phyloP scores from a whole-genome alignment of 495 filamentous ascomycete genomes.

The Penicillium bialowiezense region DNA sequence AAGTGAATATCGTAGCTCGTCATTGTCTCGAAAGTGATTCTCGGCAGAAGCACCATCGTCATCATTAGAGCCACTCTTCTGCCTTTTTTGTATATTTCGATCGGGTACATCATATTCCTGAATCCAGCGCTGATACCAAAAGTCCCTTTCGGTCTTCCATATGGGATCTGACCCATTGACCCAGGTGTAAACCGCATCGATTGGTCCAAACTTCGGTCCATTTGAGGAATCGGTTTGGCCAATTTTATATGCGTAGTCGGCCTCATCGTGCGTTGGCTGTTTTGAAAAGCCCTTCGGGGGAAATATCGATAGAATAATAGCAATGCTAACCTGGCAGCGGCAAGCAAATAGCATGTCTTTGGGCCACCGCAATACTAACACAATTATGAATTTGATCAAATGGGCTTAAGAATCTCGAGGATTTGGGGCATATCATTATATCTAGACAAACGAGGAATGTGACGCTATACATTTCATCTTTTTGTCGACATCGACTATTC shows the following conservation, averaged over 20 bases:
- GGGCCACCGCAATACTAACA: background rate
- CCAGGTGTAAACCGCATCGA: slow-evolving; percentile 9
- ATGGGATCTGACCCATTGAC: slow-evolving; percentile 8
- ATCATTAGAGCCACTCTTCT: slow-evolving; percentile 2
- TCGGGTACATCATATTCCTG: slow-evolving; percentile 2
- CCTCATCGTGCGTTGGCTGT: background rate
- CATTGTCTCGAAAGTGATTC: slow-evolving; percentile 9
- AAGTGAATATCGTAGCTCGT: slow-evolving; percentile 10
- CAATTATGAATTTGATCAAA: background rate
- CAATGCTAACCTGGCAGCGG: background rate
- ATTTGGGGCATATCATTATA: background rate
- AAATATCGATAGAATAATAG: background rate
- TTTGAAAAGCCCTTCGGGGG: background rate
- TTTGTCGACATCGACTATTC: too few species aligned
- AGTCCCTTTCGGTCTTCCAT: slow-evolving; percentile 8
- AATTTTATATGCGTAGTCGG: background rate
- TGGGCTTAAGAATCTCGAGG: background rate
- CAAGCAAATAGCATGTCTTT: background rate
- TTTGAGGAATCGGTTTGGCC: background rate
- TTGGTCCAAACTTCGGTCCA: slow-evolving; percentile 1
- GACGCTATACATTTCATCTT: too few species aligned
- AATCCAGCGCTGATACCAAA: slow-evolving; percentile 8
- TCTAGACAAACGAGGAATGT: too few species aligned
- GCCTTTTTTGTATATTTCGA: background rate
- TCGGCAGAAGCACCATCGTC: slow-evolving; percentile 1